Percentiles rank a stretch among this genome's conserved stretches.
Evolutionary conservation across 352 stramenopile species (phyloP).

Genomic region (Globisporangium paddicum): DNA sequence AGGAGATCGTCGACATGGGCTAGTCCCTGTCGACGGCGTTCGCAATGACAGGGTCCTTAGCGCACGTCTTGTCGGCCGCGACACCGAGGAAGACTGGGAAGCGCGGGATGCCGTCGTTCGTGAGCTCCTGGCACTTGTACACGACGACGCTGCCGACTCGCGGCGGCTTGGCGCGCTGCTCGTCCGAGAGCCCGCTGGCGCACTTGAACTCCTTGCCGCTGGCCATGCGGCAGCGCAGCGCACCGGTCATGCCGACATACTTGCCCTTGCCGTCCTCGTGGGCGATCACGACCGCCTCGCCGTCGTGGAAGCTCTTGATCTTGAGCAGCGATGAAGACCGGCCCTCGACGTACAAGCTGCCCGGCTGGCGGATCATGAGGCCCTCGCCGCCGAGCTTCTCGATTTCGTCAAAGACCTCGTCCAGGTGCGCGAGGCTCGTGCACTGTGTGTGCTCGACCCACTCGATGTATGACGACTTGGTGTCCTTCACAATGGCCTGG

Average conservation of each 20-base stretch:
- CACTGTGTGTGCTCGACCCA: conserved; percentile 64
- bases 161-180: conserved; percentile 41
- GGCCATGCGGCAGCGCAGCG: conserved; percentile 52
- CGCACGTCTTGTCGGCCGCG: conserved; percentile 43
- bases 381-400: conserved; percentile 62
- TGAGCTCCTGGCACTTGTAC: conserved; percentile 82
- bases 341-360: conserved; percentile 37
- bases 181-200: conserved; percentile 57
- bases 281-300: conserved; percentile 56
- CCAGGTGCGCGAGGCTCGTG: conserved; percentile 37
- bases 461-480: conserved; percentile 38
- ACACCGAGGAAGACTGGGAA: conserved; percentile 70
- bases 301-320: conserved; percentile 76
- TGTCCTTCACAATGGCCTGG: conserved; percentile 19
- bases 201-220: conserved; percentile 74
- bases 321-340: conserved; percentile 67
- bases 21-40: conserved; percentile 22
- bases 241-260: conserved; percentile 50
- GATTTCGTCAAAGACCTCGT: conserved; percentile 49
- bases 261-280: conserved; percentile 70
- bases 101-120: conserved; percentile 54
- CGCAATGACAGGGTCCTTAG: conserved; percentile 44
- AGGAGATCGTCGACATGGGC: background rate
- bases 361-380: conserved; percentile 63
- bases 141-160: conserved; percentile 58